Evolutionary conservation across 2,329 filamentous ascomycete species (phyloP).

Genomic region (Botrytis deweyae): DNA sequence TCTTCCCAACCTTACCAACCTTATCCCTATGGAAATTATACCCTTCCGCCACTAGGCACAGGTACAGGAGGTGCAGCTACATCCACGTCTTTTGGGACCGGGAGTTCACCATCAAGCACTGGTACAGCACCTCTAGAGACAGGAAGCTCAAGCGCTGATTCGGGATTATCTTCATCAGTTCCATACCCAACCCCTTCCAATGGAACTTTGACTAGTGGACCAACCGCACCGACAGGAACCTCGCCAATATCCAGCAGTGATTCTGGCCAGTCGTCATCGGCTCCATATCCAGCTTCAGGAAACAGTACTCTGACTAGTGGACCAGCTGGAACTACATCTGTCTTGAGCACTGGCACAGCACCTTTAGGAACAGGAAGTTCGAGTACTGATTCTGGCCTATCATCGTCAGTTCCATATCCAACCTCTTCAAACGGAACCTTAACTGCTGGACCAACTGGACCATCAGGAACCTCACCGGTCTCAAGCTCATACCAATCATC

Average conservation of each 20-base stretch:
- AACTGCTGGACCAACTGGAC: slow-evolving; percentile 21
- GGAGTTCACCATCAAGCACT: slow-evolving; percentile 19
- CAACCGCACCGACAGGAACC: slow-evolving; percentile 20
- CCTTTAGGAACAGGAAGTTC: slow-evolving; percentile 20
- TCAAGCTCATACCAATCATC: slow-evolving; percentile 11
- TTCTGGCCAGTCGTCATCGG: not conserved
- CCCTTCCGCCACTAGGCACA: slow-evolving; percentile 1
- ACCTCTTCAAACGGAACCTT: slow-evolving; percentile 22
- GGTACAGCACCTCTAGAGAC: not conserved
- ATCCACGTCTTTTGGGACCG: not conserved
- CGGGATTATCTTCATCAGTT: slow-evolving; percentile 12
- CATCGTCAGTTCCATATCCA: slow-evolving; percentile 23
- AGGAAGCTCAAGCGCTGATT: slow-evolving; percentile 21
- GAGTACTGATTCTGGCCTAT: slow-evolving; percentile 15
- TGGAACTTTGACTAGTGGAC: slow-evolving; percentile 18
- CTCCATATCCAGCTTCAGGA: slow-evolving; percentile 13
- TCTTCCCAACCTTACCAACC: slow-evolving; percentile 16
- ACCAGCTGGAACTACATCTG: slow-evolving; percentile 18
- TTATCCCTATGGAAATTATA: slow-evolving; percentile 14
- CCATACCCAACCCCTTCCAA: slow-evolving; percentile 23
- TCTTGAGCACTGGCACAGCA: slow-evolving; percentile 2
- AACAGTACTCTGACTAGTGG: slow-evolving; percentile 12
- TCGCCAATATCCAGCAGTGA: not conserved
- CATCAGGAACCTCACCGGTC: slow-evolving; percentile 9
- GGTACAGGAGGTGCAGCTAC: slow-evolving; percentile 7